A percentile compares a stretch with the other conserved stretches of the same genome.
These are phyloP conservation scores for Sporisorium graminicola DNA, from an alignment of 1,284 basidiomycete species.

Conservation along the genomic window DNA sequence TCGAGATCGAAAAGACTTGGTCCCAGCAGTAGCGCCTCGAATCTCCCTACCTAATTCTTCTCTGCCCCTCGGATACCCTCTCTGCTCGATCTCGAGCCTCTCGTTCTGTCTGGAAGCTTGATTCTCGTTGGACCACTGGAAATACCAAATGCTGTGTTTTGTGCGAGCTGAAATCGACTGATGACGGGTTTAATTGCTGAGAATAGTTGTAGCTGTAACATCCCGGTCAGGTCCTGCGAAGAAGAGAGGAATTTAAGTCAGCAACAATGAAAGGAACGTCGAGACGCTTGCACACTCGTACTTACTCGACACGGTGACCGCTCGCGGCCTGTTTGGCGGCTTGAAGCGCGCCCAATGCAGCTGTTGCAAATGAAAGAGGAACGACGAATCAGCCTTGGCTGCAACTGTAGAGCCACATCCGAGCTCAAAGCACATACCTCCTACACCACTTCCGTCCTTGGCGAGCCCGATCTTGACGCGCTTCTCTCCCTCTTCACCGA, in stretches of 20 bases:
- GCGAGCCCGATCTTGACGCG: constrained; percentile 88
- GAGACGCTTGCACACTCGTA: background rate
- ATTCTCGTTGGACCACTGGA: background rate
- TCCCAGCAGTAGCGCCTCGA: background rate
- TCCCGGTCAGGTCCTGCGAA: constrained; percentile 9
- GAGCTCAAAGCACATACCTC: constrained; percentile 66
- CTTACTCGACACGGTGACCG: constrained; percentile 55
- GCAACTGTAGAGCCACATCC: too few species aligned
- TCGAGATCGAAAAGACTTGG: constrained; percentile 52
- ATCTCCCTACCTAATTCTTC: background rate
- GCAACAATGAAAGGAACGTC: background rate
- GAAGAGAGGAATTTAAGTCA: background rate
- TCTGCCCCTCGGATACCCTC: constrained; percentile 13
- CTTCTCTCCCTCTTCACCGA: constrained; percentile 84
- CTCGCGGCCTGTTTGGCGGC: constrained; percentile 56
- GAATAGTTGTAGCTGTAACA: background rate
- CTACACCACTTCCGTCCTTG: constrained; percentile 96
- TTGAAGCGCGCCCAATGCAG: constrained; percentile 55
- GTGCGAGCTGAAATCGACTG: background rate
- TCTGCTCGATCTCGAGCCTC: constrained; percentile 3
- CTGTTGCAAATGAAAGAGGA: constrained; percentile 3
- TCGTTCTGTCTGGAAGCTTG: background rate
- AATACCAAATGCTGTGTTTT: background rate
- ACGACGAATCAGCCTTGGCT: background rate
- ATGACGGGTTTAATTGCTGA: background rate